phyloP scores from a whole-genome alignment of 169 alveolate genomes.

The Plasmodium vivax region DNA sequence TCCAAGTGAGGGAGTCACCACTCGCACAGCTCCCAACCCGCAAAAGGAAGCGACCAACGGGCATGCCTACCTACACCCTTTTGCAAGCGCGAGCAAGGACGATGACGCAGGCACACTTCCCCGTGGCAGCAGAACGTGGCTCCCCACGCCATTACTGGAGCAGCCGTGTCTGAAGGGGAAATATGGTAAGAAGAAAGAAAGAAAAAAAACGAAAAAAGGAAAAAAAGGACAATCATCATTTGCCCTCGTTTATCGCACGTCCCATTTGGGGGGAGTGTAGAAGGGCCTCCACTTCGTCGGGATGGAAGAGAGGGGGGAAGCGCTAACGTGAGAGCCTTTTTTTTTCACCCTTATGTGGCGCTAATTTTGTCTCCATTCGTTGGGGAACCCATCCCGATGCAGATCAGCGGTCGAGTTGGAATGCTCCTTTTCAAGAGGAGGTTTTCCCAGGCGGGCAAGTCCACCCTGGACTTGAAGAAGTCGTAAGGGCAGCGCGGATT shows the following conservation, averaged over 20 bases:
- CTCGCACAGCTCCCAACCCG: background rate
- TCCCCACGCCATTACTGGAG: background rate
- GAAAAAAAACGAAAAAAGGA: background rate
- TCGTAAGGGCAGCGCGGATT: background rate
- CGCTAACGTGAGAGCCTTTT: background rate
- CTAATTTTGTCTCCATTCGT: background rate
- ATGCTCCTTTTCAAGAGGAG: background rate
- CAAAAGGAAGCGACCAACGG: background rate
- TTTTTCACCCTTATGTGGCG: background rate
- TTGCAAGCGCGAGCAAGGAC: background rate
- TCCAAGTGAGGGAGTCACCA: background rate
- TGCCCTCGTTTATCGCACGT: background rate
- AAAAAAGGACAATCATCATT: background rate
- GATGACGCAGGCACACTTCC: background rate
- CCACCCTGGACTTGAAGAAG: slow-evolving; percentile 1
- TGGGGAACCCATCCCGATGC: background rate
- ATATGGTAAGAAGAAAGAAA: background rate
- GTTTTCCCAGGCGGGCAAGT: slow-evolving; percentile 6
- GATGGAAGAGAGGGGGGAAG: background rate
- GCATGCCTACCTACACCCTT: background rate
- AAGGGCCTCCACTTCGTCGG: background rate
- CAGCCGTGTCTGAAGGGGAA: background rate
- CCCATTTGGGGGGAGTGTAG: background rate
- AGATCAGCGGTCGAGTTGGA: slow-evolving; percentile 4
- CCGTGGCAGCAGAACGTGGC: background rate